Conservation (phyloP, 2,329 filamentous ascomycete species). For the Colletotrichum sp. region DNA sequence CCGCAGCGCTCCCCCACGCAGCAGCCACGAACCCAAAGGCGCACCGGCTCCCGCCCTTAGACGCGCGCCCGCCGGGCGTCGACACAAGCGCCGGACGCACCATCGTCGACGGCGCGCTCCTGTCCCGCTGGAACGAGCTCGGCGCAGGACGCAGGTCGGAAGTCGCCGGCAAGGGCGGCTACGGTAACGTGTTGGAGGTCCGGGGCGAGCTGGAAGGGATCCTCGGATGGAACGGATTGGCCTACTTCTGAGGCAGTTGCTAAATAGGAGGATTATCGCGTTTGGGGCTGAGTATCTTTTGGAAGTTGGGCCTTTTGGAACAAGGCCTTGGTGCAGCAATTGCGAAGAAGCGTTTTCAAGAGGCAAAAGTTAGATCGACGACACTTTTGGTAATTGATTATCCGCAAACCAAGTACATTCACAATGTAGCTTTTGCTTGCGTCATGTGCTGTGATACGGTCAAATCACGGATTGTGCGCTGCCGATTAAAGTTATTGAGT, state of each 20-base stretch:
- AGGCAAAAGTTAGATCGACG: background rate
- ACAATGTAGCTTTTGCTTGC: background rate
- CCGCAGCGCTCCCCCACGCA: slow-evolving; percentile 75
- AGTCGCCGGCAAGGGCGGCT: slow-evolving; percentile 76
- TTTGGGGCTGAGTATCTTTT: background rate
- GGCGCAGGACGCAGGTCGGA: slow-evolving; percentile 74
- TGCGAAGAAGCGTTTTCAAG: background rate
- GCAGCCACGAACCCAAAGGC: slow-evolving; percentile 85
- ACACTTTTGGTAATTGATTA: background rate
- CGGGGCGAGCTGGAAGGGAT: slow-evolving; percentile 71
- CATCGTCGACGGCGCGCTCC: slow-evolving; percentile 79
- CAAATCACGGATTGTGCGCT: background rate
- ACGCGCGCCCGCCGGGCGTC: slow-evolving; percentile 54
- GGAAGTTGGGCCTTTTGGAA: background rate
- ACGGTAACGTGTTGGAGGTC: slow-evolving; percentile 67
- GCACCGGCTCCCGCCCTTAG: slow-evolving; percentile 63
- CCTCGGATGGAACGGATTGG: slow-evolving; percentile 68
- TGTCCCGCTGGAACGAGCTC: slow-evolving; percentile 78
- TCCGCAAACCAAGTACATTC: background rate
- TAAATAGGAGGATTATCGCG: background rate
- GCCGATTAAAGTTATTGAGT: background rate
- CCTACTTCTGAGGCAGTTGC: slow-evolving; percentile 47
- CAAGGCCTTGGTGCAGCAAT: background rate
- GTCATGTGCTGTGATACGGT: background rate
- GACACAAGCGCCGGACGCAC: slow-evolving; percentile 66